Evolutionary conservation across 352 stramenopile species (phyloP), one percentile per base, ranked within the genome.

Genomic region (Phytophthora ohioensis): DNA sequence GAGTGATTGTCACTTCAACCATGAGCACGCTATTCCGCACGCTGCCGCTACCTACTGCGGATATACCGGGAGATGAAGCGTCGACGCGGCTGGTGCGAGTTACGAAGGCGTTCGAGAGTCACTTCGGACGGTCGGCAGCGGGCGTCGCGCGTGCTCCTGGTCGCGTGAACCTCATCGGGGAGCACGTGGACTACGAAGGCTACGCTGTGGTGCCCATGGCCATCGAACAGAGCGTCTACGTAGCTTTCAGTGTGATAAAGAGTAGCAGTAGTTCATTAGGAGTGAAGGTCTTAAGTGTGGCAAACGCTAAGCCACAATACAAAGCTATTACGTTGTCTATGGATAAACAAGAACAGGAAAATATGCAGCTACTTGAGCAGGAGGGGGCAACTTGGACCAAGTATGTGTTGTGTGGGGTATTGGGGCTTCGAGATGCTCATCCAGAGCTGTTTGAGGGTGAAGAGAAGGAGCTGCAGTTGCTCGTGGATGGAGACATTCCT

Each of bases 181-280:
- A 96, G 76, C 88, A 96, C 69, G 77, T 97, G 42, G 88, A 96
- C 78, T 97, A 97, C 69, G 83, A 96, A 69, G 84, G 85, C 11
- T 97, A 95, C 75, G 76, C 79, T 31, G 91, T 96, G 56, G 64
- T 97, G 21, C 89, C 88, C 56, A 94, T 94, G 81, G 91, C 91
- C 8, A 87, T 96, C 41, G 57, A 76, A 3, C 77, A 92, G 54
- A 80, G 78, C 35, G 76, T 93, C 30, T 80, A 71, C 30, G 72
- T 94, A 48, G 87, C 84, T 2, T 84, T 92, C 39, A 64, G 36
- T 21, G 47, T 45, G 5, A 43, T 58, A 5, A 10, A 41, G 38
- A 27, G 21, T 8, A 41, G 52, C 36, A 47, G 17, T 10, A 21
- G 3, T 56, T 4, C 42, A 30, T 3, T 2, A 13, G 70, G 17